These are phyloP conservation scores for Maudiozyma serrabonitensis DNA, from an alignment of 805 yeast genomes.

Conservation along the genomic window DNA sequence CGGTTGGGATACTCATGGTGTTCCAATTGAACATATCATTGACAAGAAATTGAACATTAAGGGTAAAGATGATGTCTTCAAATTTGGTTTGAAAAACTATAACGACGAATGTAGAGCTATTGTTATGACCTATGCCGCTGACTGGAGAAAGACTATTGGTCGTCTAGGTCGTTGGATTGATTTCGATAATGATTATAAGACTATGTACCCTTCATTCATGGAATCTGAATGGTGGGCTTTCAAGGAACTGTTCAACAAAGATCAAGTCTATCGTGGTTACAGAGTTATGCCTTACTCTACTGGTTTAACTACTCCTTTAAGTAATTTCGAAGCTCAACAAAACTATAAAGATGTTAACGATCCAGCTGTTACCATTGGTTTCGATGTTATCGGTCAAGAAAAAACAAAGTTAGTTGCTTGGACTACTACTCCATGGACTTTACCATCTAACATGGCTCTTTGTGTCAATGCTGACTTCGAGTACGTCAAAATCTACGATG, in stretches of 20 bases:
- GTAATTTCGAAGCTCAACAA: slow-evolving; percentile 97
- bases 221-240: slow-evolving; percentile 99
- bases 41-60: slow-evolving; percentile 94
- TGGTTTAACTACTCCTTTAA: slow-evolving; percentile 90
- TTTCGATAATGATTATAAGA: slow-evolving; percentile 96
- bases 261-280: slow-evolving; percentile 85
- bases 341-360: slow-evolving; percentile 95
- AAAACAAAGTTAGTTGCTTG: slow-evolving; percentile 85
- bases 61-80: slow-evolving; percentile 89
- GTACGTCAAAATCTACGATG: slow-evolving; percentile 87
- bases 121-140: slow-evolving; percentile 93
- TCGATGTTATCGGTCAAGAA: slow-evolving; percentile 71
- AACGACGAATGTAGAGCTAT: slow-evolving; percentile 91
- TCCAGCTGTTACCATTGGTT: slow-evolving; percentile 91
- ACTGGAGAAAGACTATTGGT: slow-evolving; percentile 89
- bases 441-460: slow-evolving; percentile 86
- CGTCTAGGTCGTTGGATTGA: slow-evolving; percentile 99
- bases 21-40: slow-evolving; percentile 96
- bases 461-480: slow-evolving; percentile 88
- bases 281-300: slow-evolving; percentile 99
- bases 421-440: slow-evolving; percentile 99
- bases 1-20: slow-evolving; percentile 99
- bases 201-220: slow-evolving; percentile 92
- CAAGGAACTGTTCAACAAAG: slow-evolving; percentile 75
- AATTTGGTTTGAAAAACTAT: slow-evolving; percentile 87